Percentiles rank a stretch among this genome's conserved stretches.
These are phyloP conservation scores for Arxiozyma slooffiae DNA, from an alignment of 1,139 yeast genomes.

Conservation along the genomic window DNA sequence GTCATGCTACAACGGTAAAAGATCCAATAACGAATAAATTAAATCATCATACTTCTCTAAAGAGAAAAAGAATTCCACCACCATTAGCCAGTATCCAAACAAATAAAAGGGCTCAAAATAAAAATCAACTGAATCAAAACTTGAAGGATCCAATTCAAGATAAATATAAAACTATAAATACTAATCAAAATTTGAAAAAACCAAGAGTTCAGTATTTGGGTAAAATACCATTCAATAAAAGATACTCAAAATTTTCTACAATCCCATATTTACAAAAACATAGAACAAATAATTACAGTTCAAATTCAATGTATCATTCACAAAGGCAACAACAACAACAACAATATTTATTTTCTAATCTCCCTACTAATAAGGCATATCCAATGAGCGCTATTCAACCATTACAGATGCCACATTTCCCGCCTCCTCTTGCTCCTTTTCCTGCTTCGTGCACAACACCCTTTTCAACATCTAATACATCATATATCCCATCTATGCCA, in stretches of 20 bases:
- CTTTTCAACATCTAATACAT: not conserved
- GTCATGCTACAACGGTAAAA: not conserved
- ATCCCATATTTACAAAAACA: slow-evolving; percentile 1
- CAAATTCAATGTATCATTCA: not conserved
- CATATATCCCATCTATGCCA: not conserved
- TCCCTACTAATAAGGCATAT: not conserved
- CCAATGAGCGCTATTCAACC: not conserved
- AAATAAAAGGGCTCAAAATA: not conserved
- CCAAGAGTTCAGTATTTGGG: slow-evolving; percentile 7
- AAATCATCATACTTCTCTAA: slow-evolving; percentile 8
- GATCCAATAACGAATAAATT: slow-evolving; percentile 1
- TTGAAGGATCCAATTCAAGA: not conserved
- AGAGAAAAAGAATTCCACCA: slow-evolving; percentile 10
- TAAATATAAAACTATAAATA: not conserved
- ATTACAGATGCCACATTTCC: not conserved
- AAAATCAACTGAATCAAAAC: not conserved
- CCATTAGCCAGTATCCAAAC: slow-evolving; percentile 6
- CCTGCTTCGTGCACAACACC: not conserved
- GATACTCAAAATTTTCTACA: slow-evolving; percentile 3
- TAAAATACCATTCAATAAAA: not conserved
- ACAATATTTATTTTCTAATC: not conserved
- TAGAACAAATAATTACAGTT: not conserved
- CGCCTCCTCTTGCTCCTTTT: not conserved
- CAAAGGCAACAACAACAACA: slow-evolving; percentile 4
- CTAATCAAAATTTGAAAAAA: not conserved